phyloP scores from a whole-genome alignment of 2,329 filamentous ascomycete species.

The Cercospora sp. region DNA sequence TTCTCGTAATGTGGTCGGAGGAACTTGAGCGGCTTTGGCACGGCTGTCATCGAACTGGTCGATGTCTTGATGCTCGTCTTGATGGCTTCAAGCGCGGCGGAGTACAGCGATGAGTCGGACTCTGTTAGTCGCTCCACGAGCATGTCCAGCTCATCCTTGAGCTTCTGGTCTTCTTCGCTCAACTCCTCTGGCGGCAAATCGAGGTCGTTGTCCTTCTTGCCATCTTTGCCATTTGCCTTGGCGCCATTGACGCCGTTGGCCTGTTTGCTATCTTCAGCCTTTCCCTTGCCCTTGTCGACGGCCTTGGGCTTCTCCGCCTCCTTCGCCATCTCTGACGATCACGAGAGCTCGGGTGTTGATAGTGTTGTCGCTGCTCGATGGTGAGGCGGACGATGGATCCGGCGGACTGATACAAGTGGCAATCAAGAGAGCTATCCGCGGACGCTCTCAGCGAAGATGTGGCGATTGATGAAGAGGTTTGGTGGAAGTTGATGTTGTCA shows the following conservation, averaged over 20 bases:
- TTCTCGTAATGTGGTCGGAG: conserved; percentile 93
- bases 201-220: conserved; percentile 75
- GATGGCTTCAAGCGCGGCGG: conserved; percentile 89
- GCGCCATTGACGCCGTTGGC: conserved; percentile 54
- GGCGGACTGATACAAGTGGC: background rate
- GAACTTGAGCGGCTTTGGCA: conserved; percentile 97
- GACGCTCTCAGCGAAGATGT: conserved; percentile 11
- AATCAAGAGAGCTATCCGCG: conserved; percentile 7
- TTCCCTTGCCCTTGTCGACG: conserved; percentile 94
- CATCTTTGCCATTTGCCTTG: conserved; percentile 61
- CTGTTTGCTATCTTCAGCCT: conserved; percentile 69
- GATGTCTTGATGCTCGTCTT: conserved; percentile 99
- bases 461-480: background rate
- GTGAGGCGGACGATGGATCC: background rate
- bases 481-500: conserved; percentile 3
- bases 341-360: conserved; percentile 13
- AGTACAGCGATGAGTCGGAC: conserved; percentile 82
- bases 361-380: background rate
- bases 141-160: conserved; percentile 98
- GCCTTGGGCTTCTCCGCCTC: conserved; percentile 82
- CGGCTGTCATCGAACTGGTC: conserved; percentile 98
- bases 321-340: conserved; percentile 71
- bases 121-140: conserved; percentile 93
- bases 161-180: conserved; percentile 95
- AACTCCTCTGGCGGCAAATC: conserved; percentile 77